These are phyloP conservation scores for Hydnomerulius pinastri DNA, from an alignment of 768 basidiomycete species.

Conservation along the genomic window DNA sequence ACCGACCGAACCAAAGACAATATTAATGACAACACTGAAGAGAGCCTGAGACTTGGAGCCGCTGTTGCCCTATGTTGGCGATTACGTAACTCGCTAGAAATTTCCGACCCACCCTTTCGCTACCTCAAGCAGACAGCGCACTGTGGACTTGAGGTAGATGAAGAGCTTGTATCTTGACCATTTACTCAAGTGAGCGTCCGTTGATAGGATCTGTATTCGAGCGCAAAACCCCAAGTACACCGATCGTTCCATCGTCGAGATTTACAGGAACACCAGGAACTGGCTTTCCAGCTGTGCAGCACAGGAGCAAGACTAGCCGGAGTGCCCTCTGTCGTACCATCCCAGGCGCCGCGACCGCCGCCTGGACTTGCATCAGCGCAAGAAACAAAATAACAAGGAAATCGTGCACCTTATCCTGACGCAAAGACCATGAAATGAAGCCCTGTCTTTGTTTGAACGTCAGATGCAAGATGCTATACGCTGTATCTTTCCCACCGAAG, in stretches of 20 bases:
- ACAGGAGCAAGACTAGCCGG: constrained; percentile 37
- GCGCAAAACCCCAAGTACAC: constrained; percentile 33
- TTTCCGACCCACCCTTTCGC: constrained; percentile 5
- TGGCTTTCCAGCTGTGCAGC: constrained; percentile 66
- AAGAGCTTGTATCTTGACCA: neutral
- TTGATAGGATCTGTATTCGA: constrained; percentile 51
- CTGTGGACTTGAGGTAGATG: no score
- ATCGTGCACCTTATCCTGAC: no score
- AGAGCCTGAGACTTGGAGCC: no score
- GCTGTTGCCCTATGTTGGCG: no score
- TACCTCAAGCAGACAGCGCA: neutral
- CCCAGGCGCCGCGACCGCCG: neutral
- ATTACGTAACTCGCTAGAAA: constrained; percentile 9
- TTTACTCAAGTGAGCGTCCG: constrained; percentile 17
- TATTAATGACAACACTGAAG: no score
- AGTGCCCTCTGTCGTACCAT: constrained; percentile 33
- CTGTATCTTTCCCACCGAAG: no score
- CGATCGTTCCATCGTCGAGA: constrained; percentile 23
- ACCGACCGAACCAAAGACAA: no score
- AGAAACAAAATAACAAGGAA: no score
- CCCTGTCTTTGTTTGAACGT: no score
- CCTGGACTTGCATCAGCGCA: no score
- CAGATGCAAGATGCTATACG: no score
- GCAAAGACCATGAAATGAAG: no score
- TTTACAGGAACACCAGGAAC: constrained; percentile 28